Evolutionary conservation across 805 yeast species (phyloP).

Genomic region (Ogataea pilisensis): DNA sequence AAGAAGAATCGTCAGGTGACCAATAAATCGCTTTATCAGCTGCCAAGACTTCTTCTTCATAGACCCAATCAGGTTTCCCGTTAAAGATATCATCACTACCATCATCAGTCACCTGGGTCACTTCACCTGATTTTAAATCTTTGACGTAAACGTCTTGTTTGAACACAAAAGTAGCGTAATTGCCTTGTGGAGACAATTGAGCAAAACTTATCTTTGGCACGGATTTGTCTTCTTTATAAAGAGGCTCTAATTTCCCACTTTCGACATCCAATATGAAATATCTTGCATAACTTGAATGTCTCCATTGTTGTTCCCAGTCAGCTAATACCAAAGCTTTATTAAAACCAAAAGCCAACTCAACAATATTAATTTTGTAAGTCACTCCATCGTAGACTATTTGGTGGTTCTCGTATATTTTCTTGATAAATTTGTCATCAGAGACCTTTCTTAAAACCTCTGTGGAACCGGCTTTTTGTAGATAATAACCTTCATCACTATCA

Average conservation of each 20-base stretch:
- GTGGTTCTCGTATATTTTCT: constrained; percentile 27
- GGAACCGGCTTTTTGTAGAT: constrained; percentile 20
- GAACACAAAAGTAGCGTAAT: constrained; percentile 50
- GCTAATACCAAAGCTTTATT: constrained; percentile 54
- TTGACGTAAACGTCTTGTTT: constrained; percentile 52
- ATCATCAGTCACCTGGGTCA: constrained; percentile 41
- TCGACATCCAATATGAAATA: constrained; percentile 60
- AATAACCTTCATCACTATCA: constrained; percentile 43
- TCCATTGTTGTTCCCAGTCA: constrained; percentile 47
- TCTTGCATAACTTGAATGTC: constrained; percentile 62
- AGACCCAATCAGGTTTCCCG: constrained; percentile 81
- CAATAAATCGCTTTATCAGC: constrained; percentile 66
- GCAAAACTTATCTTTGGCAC: constrained; percentile 45
- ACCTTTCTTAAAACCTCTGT: constrained; percentile 20
- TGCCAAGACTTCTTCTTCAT: constrained; percentile 72
- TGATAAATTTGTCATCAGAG: constrained; percentile 27
- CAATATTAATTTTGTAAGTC: constrained; percentile 35
- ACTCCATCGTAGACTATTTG: constrained; percentile 40
- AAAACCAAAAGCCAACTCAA: constrained; percentile 42
- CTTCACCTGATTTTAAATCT: constrained; percentile 26
- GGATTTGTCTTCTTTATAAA: constrained; percentile 19
- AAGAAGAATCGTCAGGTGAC: constrained; percentile 56
- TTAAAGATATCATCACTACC: constrained; percentile 52
- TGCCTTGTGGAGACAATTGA: constrained; percentile 59
- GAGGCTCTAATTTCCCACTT: constrained; percentile 22